Evolutionary conservation across 2,329 filamentous ascomycete species (phyloP), one percentile per base, ranked within the genome.

Genomic region (Coniochaeta hoffmannii): DNA sequence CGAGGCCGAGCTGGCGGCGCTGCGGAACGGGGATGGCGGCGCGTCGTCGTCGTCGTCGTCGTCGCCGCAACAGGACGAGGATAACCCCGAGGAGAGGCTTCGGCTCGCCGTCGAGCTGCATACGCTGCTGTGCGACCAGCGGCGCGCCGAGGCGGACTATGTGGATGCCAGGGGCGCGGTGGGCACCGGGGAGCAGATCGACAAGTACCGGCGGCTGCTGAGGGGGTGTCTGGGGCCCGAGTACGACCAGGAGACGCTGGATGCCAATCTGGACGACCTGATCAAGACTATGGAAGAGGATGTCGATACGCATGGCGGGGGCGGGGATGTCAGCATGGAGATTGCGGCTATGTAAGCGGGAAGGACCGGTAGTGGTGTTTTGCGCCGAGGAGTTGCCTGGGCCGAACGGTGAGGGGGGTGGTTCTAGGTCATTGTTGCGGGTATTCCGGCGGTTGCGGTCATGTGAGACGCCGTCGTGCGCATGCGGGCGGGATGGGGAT

Each of bases 111-210:
- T 78, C 30, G 74, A 85, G 60, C 74, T 90, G 19, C 75, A 74
- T 46, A 69, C 76, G 8, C 73, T 84, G 50, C 73, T 87, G 49
- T 67, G 73, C 4, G 82, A 87, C 63, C 83, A 88, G 63, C 76
- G 80, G 51, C 72, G 76, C 41, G 77, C 86, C 3, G 86, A 90
- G 62, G 69, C 72, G 14, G 85, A 88, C 58, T 89, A 90, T 59
- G 82, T 89, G 38, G 78, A 83, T 53, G 86, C 86, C 12, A 74
- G 89, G 49, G 82, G 81, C 46, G 79, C 85, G 59, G 85, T 88
- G 11, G 88, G 88, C 41, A 83, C 86, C 35, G 84, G 86, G 34
- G 86, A 89, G 68, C 85, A 85, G 66, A 88, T 88, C 60, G 85
- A 86, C 62, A 83, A 86, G 67, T 93, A 92, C 68, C 79, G 87